Conservation (phyloP, 345 rosid genomes). For the Dimocarpus longan region DNA sequence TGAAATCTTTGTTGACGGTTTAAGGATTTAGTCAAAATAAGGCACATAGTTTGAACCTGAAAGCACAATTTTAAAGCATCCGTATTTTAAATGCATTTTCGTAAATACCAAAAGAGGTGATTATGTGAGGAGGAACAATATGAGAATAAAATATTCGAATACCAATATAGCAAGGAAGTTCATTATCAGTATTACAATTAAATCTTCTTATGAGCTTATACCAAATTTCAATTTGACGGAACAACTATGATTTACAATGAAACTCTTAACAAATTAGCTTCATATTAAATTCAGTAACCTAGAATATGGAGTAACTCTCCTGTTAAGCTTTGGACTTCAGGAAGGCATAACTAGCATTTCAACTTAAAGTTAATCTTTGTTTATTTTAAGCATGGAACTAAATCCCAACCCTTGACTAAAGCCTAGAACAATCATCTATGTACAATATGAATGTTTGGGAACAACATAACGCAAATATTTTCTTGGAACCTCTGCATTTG, state of each 20-base stretch:
- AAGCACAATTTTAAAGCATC: slow-evolving; percentile 9
- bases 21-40: slow-evolving; percentile 72
- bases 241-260: neutral
- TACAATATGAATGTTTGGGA: neutral
- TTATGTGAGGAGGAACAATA: slow-evolving; percentile 10
- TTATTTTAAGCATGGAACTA: slow-evolving; percentile 1
- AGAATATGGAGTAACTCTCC: neutral
- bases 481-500: neutral
- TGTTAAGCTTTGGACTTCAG: neutral
- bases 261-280: neutral
- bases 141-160: neutral
- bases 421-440: neutral
- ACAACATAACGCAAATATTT: neutral
- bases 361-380: neutral
- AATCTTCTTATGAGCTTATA: neutral
- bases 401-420: neutral
- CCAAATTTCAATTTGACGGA: neutral
- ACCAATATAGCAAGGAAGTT: neutral
- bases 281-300: neutral
- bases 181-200: neutral
- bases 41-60: slow-evolving; percentile 79
- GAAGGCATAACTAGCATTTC: neutral
- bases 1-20: slow-evolving; percentile 69
- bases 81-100: slow-evolving; percentile 11
- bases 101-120: neutral